Conservation (phyloP, 257 asterid species). For the Solanum chiquidenum region DNA sequence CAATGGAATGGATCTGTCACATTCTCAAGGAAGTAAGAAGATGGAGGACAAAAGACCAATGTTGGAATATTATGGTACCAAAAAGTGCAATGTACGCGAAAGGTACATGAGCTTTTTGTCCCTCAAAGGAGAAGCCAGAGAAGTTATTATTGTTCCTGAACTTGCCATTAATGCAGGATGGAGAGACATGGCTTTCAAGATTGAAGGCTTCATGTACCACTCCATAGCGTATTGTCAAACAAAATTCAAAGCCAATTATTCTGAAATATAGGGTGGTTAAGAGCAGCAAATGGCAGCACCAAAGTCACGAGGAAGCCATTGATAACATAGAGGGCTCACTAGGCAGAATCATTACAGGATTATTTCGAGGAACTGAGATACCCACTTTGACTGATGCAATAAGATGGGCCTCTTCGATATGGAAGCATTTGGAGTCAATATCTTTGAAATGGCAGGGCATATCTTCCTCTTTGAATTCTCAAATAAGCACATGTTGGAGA, state of each 20-base stretch:
- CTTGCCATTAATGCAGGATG: not conserved
- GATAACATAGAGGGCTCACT: not conserved
- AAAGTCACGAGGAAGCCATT: not conserved
- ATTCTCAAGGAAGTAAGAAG: not conserved
- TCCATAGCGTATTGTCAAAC: not conserved
- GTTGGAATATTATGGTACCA: not conserved
- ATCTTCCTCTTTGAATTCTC: not conserved
- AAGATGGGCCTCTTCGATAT: not conserved
- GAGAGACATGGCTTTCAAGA: not conserved
- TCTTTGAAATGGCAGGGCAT: not conserved
- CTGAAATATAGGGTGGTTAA: not conserved
- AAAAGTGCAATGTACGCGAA: not conserved
- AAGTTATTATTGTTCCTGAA: not conserved
- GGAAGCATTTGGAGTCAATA: not conserved
- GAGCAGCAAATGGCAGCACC: not conserved
- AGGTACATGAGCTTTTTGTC: not conserved
- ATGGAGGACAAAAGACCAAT: not conserved
- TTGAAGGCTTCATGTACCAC: not conserved
- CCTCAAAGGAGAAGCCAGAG: not conserved
- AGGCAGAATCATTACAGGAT: not conserved
- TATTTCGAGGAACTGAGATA: not conserved
- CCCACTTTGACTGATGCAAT: not conserved
- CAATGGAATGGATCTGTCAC: not conserved
- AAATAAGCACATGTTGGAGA: not conserved
- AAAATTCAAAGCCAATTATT: not conserved